Evolutionary conservation across 148 eudicot genomes (phyloP).

Genomic region (Chenopodium berlandieri): DNA sequence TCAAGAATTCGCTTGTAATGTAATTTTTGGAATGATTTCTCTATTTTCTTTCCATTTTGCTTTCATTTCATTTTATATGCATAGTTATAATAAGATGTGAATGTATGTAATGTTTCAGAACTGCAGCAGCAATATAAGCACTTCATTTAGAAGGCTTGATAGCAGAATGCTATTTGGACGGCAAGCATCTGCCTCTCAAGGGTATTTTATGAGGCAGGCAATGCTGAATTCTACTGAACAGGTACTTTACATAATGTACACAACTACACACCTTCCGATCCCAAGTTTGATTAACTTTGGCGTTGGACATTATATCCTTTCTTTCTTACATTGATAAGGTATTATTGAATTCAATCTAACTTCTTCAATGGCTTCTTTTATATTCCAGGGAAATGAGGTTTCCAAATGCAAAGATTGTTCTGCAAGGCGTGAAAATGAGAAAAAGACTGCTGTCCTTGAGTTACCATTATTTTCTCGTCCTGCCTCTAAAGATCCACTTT

Average conservation of each 20-base stretch:
- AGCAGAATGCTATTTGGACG: slow-evolving; percentile 51
- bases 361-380: neutral
- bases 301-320: neutral
- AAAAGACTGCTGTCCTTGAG: slow-evolving; percentile 19
- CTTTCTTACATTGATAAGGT: neutral
- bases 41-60: neutral
- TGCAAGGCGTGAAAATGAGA: slow-evolving; percentile 17
- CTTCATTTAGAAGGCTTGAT: slow-evolving; percentile 56
- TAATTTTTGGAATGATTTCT: neutral
- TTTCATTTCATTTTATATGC: neutral
- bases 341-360: neutral
- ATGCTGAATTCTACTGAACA: slow-evolving; percentile 34
- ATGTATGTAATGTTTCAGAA: slow-evolving; percentile 37
- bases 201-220: slow-evolving; percentile 63
- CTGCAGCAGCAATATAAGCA: slow-evolving; percentile 55
- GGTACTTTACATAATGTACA: slow-evolving; percentile 20
- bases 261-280: neutral
- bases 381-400: slow-evolving; percentile 31
- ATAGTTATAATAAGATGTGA: neutral
- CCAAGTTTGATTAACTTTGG: neutral
- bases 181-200: slow-evolving; percentile 66
- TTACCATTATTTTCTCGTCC: slow-evolving; percentile 56
- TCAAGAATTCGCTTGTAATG: too few species aligned
- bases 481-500: slow-evolving; percentile 32
- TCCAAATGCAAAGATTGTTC: slow-evolving; percentile 29